phyloP scores from a whole-genome alignment of 305 asterid genomes.

The Solanum chacoense region DNA sequence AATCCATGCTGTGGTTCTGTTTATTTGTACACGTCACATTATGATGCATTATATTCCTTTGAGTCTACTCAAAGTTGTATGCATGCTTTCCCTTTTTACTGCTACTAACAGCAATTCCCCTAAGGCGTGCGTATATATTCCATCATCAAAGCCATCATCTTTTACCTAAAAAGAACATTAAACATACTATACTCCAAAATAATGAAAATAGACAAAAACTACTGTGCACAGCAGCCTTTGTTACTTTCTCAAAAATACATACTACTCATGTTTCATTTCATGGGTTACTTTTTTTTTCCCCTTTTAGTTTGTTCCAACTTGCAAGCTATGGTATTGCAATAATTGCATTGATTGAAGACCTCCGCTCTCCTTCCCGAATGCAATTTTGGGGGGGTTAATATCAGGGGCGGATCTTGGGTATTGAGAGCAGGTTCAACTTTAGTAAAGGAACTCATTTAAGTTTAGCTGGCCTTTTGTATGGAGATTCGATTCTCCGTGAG shows the following conservation, averaged over 20 bases:
- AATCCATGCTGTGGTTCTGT: not conserved
- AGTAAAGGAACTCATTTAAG: not conserved
- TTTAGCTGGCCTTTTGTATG: not conserved
- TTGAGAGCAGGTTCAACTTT: not conserved
- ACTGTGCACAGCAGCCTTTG: not conserved
- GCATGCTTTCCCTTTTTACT: not conserved
- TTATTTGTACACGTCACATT: not conserved
- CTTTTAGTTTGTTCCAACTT: not conserved
- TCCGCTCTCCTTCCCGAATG: not conserved
- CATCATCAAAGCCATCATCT: not conserved
- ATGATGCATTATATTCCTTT: not conserved
- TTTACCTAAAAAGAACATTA: not conserved
- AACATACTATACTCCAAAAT: not conserved
- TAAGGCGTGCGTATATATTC: not conserved
- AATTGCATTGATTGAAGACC: no score
- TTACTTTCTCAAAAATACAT: not conserved
- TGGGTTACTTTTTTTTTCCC: not conserved
- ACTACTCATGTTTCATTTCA: not conserved
- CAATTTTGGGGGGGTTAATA: not conserved
- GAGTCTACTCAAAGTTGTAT: not conserved
- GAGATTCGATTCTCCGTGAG: not conserved
- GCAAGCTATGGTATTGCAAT: not conserved
- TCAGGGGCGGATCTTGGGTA: not conserved
- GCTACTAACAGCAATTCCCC: not conserved
- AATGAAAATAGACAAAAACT: not conserved